Evolutionary conservation across 768 basidiomycete genomes (phyloP), one percentile per base, ranked within the genome.

Genomic region (Porpolomopsis calyptriformis): DNA sequence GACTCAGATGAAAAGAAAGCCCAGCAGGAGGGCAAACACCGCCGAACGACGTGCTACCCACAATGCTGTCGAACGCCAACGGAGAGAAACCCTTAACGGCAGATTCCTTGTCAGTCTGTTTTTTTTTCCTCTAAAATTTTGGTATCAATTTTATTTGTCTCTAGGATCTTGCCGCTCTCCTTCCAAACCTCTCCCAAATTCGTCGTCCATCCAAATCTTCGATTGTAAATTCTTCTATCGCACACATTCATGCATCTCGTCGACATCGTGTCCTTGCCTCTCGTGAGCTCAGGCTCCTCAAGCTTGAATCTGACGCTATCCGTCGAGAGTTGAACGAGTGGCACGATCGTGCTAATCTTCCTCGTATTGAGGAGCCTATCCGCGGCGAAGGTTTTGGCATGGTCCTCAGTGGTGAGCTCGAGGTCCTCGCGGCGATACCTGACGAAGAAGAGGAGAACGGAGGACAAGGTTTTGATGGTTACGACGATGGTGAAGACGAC

Each of bases 31-130:
- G 25, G 92, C 91, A 43, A 97, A 97, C 67, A 97, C 93, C 43
- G 93, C 92, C 43, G 94, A 97, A 63, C 87, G 93, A 64, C 72
- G 94, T 27, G 90, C 91, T 3, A 92, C 88, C 18, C 94, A 99
- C 68, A 99, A 98, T 61, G 94, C 96, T 25, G 90, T 97, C 48
- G 96, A 97, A 69, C 76, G 96, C 42, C 85, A 86, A 58, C 77
- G 94, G 40, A 71, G 94, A 41, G 94, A 98, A 69, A 92, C 86
- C 37, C 69, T 98, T 43, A 99, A 97, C 60, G 78, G 85, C 44
- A 77, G 91, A 48, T 98, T 98, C 71, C 69, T 96, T 55, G 86
- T 82, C 60, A 57, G 82, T 63, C 41, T 44, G 46, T 53, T 52
- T 47, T 57, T 19, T 38, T 18, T 37, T 20, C 9, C n/a, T 4